Evolutionary conservation across 2,329 filamentous ascomycete genomes (phyloP), one percentile per base, ranked within the genome.

Genomic region (Pseudogymnoascus pannorum): DNA sequence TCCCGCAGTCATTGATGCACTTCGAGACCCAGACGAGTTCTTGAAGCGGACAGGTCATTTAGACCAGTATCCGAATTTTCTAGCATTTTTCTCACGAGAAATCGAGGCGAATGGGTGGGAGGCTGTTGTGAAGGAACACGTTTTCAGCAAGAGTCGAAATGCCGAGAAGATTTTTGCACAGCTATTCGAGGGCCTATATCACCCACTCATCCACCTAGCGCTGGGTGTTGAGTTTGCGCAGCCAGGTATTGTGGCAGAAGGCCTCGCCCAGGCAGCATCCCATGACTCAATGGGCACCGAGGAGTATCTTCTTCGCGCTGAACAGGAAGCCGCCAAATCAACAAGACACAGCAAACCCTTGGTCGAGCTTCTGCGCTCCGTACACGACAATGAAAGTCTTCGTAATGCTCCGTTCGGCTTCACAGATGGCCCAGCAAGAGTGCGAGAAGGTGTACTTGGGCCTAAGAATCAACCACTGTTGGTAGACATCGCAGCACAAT

Each of bases 181-280:
- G 16, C 75, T 92, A 68, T 91, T 83, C 69, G 81, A 80, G 9
- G 86, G 85, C 78, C 68, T 91, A 62, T 67, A 91, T 2, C 90
- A 94, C 69, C 89, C 90, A 2, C 75, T 93, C 20, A 91, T 95
- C 65, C 90, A 95, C 70, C 79, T 94, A 16, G 88, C 90, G 61
- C 94, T 90, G 70, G 91, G 88, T 6, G 70, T 95, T 38, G 91
- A 95, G 71, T 94, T 90, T 76, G 72, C 80, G 14, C 89, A 94
- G 70, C 89, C 89, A 1, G 87, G 87, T 38, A 84, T 95, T 63
- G 79, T 95, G 24, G 89, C 91, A 5, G 83, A 92, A 73, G 91
- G 77, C 0, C 81, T 96, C 18, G 89, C 91, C 1, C 87, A 93
- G 74, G 79, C 87, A 1, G 84, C 87, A 4, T 82, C 90, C 2